Percentiles rank a stretch among this genome's conserved stretches.
These are phyloP conservation scores for Boletellus ananiceps DNA, from an alignment of 768 basidiomycete genomes.

Conservation along the genomic window DNA sequence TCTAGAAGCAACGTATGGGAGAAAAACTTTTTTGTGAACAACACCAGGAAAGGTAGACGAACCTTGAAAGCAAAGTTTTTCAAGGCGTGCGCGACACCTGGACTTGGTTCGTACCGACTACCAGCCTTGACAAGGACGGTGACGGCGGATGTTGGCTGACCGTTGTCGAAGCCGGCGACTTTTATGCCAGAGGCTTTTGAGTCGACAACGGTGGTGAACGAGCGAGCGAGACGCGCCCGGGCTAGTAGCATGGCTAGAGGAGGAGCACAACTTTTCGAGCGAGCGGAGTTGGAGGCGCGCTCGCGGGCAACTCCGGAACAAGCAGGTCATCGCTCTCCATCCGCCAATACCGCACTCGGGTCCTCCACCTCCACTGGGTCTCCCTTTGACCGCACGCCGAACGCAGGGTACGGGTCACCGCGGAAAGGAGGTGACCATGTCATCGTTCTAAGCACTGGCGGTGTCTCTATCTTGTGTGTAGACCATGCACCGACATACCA, in stretches of 20 bases:
- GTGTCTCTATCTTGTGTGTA: slow-evolving; percentile 37
- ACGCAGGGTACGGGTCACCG: no score
- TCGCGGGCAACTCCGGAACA: slow-evolving; percentile 19
- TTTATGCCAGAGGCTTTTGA: slow-evolving; percentile 63
- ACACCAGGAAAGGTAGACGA: slow-evolving; percentile 19
- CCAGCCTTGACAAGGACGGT: slow-evolving; percentile 93
- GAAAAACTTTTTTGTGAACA: neutral
- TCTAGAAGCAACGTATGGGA: slow-evolving; percentile 41
- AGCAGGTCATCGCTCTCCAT: slow-evolving; percentile 9
- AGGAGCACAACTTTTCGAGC: slow-evolving; percentile 5
- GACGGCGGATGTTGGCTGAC: slow-evolving; percentile 79
- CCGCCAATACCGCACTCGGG: slow-evolving; percentile 17
- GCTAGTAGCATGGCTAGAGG: slow-evolving; percentile 51
- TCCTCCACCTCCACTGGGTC: neutral
- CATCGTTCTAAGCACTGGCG: slow-evolving; percentile 52
- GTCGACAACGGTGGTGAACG: slow-evolving; percentile 82
- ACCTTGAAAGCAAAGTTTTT: slow-evolving; percentile 99
- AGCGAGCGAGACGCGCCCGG: slow-evolving; percentile 60
- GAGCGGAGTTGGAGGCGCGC: slow-evolving; percentile 25
- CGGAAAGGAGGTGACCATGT: slow-evolving; percentile 62
- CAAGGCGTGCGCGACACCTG: slow-evolving; percentile 88
- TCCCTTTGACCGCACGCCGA: no score
- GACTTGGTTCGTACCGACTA: slow-evolving; percentile 79
- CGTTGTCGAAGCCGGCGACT: slow-evolving; percentile 79
- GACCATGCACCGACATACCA: neutral